Evolutionary conservation across 2,329 filamentous ascomycete species (phyloP), one percentile per base, ranked within the genome.

Genomic region (Torrubiella hemipterigena): DNA sequence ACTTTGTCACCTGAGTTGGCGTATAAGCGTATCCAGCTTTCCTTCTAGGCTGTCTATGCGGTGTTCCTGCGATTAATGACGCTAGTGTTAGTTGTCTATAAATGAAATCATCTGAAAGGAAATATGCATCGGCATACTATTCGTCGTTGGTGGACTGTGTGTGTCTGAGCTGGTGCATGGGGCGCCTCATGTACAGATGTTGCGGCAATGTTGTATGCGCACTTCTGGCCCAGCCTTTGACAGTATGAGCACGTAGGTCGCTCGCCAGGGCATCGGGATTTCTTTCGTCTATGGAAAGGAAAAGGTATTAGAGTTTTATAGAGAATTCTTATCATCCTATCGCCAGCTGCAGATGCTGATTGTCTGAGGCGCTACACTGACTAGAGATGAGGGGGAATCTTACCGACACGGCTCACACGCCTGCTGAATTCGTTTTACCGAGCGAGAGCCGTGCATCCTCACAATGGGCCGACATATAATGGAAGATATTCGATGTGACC

Each of bases 251-350:
- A 69, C 1, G 52, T 41, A 1, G 65, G 65, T 34, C 61, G 56
- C 40, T 68, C 64, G 7, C 65, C 65, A 1, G 63, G 61, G 37
- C 65, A 69, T 46, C 58, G 58, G 18, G 61, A 58, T 43, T 69
- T 69, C 44, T 68, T 69, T 25, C 64, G 55, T 35, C 64, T 67
- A n/a, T n/a, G n/a, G n/a, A n/a, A n/a, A n/a, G n/a, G n/a, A n/a
- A n/a, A n/a, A n/a, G n/a, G n/a, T n/a, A n/a, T n/a, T n/a, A n/a
- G n/a, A n/a, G n/a, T n/a, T n/a, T n/a, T n/a, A n/a, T n/a, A n/a
- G n/a, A n/a, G n/a, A n/a, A n/a, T n/a, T n/a, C n/a, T n/a, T n/a
- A n/a, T n/a, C n/a, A n/a, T n/a, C n/a, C n/a, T n/a, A n/a, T n/a
- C n/a, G n/a, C n/a, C n/a, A n/a, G n/a, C n/a, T n/a, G n/a, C n/a